Conservation (phyloP, 805 yeast genomes). For the Hanseniaspora jakobsenii region DNA sequence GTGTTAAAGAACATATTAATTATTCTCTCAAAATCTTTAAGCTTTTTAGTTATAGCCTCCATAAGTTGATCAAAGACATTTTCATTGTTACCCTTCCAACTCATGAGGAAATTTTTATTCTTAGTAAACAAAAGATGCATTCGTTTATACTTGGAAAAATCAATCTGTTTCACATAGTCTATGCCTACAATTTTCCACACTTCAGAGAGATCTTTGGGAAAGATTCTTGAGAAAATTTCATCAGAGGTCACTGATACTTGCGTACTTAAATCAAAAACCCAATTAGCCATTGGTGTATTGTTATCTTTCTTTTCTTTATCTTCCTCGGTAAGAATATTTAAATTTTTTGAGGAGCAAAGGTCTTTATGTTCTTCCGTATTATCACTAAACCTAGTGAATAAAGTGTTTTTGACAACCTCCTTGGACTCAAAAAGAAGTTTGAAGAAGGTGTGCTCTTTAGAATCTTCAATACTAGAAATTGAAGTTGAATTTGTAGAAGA, state of each 20-base stretch:
- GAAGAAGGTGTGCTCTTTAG: too few relatives aligned
- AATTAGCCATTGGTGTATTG: neutral
- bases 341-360: neutral
- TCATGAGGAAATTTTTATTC: neutral
- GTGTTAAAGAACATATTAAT: neutral
- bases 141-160: slow-evolving; percentile 9
- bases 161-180: neutral
- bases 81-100: slow-evolving; percentile 3
- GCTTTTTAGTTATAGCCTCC: slow-evolving; percentile 1
- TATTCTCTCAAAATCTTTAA: neutral
- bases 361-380: slow-evolving; percentile 4
- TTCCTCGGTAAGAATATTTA: neutral
- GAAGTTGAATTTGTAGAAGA: too few relatives aligned
- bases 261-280: neutral
- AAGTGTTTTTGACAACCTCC: neutral
- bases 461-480: too few relatives aligned
- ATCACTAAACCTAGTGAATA: neutral
- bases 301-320: neutral
- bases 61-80: slow-evolving; percentile 2
- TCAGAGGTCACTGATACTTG: neutral
- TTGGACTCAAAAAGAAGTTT: too few relatives aligned
- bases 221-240: neutral
- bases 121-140: neutral
- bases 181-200: slow-evolving; percentile 7
- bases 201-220: neutral